Percentiles rank a stretch among this genome's conserved stretches.
Conservation (phyloP, 495 filamentous ascomycete species). For the Daldinia loculata region DNA sequence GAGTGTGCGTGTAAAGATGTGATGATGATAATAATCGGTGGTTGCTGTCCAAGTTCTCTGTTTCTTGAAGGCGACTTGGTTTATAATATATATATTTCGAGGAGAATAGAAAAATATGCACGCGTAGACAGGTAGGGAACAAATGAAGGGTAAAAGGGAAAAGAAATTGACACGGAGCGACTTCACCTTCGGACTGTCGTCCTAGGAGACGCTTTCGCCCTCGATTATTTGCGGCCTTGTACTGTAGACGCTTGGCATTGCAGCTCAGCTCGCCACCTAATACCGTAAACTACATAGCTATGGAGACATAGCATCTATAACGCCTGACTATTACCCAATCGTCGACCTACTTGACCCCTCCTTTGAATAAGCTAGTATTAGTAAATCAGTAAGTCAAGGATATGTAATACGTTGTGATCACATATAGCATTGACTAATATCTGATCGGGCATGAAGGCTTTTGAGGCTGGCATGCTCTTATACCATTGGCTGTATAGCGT, state of each 20-base stretch:
- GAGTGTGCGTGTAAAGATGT: background rate
- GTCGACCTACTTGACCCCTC: too few relatives aligned
- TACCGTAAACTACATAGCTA: background rate
- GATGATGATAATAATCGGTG: background rate
- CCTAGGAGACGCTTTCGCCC: background rate
- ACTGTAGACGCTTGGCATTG: background rate
- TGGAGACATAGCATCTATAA: too few relatives aligned
- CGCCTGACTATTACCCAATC: too few relatives aligned
- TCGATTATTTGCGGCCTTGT: background rate
- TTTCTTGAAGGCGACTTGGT: background rate
- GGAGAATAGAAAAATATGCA: background rate
- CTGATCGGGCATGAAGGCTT: background rate
- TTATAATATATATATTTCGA: background rate
- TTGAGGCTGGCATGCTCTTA: background rate
- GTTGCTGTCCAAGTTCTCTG: background rate
- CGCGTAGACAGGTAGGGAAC: too few relatives aligned
- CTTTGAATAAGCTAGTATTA: too few relatives aligned
- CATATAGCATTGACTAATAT: background rate
- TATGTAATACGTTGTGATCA: background rate
- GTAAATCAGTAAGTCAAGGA: too few relatives aligned
- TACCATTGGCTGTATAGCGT: background rate
- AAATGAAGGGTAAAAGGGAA: too few relatives aligned
- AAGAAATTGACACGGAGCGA: background rate
- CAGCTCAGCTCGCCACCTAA: background rate
- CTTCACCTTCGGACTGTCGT: background rate